phyloP scores from a whole-genome alignment of 2,329 filamentous ascomycete species.

The Calycina herbarum region DNA sequence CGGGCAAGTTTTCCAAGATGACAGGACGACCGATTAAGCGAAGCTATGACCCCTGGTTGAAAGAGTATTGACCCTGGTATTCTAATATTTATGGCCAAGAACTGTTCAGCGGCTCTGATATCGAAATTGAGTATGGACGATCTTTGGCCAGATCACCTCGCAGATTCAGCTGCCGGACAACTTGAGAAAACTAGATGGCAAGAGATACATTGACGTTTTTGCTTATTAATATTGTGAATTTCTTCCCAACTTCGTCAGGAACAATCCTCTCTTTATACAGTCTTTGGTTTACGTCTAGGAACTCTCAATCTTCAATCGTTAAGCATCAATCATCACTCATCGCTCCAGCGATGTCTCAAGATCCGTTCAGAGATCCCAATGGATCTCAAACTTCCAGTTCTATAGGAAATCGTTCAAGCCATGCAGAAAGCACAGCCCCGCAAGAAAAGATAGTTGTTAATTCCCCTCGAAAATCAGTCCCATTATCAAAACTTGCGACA shows the following conservation, averaged over 20 bases:
- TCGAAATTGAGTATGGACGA: neutral
- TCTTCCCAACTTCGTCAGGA: neutral
- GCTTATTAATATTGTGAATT: neutral
- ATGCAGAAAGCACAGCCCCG: neutral
- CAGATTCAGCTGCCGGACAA: neutral
- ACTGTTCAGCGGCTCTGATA: neutral
- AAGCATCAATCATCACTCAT: neutral
- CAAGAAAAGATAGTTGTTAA: neutral
- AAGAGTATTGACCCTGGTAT: neutral
- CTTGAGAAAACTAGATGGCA: neutral
- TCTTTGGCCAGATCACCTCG: constrained; percentile 4
- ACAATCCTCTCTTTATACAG: neutral
- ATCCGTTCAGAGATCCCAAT: neutral
- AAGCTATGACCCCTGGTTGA: neutral
- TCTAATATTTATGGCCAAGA: neutral
- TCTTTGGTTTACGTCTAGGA: neutral
- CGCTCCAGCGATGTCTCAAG: neutral
- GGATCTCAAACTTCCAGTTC: neutral
- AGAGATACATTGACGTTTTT: neutral
- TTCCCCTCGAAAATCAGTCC: neutral
- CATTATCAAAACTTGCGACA: neutral
- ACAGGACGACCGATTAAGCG: neutral
- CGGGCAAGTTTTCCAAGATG: neutral
- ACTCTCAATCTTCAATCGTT: neutral
- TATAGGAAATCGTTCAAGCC: neutral